Evolutionary conservation across 148 eudicot species (phyloP), one percentile per base, ranked within the genome.

Genomic region (Amaranthus palmeri): DNA sequence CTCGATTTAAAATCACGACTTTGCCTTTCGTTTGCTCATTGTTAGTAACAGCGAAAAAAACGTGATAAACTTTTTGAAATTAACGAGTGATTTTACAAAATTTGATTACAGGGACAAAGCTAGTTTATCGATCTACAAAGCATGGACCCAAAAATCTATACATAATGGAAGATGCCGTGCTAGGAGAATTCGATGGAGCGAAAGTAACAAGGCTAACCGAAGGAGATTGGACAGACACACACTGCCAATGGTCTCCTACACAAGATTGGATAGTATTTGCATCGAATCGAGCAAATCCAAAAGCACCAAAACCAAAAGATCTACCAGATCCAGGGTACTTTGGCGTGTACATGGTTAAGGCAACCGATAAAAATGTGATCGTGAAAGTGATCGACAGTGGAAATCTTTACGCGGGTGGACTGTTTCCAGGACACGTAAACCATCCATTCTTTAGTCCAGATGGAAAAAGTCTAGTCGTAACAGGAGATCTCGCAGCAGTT

Each of bases 231-330:
- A 64, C 40, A 0, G 74, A 76, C 69, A 69, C 79, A 40, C 74
- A 70, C 40, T 76, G 74, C 66, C 14, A 70, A 0, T 70, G 79
- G 74, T 70, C 74, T 3, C 74, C 74, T 0, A 54, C 17, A 3
- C 55, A 69, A 3, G 54, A 76, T 10, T 76, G 78, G 78, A 54
- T 76, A 3, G 74, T 69, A 13, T 76, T 76, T 49, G 44, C 78
- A 13, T 69, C 78, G 8, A 76, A 49, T 51, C 73, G 61, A 4
- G 48, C 65, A 4, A 69, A 69, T 44, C 78, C 73, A 1, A 4
- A 7, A 4, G 54, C 54, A 2, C 25, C 59, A 53, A 25, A 11
- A 7, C 46, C 0, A 0, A 53, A 47, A 3, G 67, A 75, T 13
- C 11, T 49, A 18, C 78, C 65, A 42, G 78, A 76, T 59, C 58